These are phyloP conservation scores for Leccinum boreale DNA, from an alignment of 768 basidiomycete species.

Conservation along the genomic window DNA sequence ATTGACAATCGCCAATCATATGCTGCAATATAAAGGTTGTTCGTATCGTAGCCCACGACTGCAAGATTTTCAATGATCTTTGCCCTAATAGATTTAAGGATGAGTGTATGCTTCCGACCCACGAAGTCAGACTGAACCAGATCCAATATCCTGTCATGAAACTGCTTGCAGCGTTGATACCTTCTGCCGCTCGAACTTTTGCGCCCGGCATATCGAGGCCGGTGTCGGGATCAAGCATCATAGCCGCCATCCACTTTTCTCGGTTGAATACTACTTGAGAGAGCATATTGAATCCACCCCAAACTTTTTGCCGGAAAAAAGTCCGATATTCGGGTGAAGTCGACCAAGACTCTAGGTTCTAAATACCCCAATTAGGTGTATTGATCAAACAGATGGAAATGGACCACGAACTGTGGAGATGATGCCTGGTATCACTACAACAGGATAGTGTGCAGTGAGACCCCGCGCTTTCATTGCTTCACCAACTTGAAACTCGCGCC, in stretches of 20 bases:
- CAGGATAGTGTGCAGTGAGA: constrained; percentile 67
- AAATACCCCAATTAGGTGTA: not conserved
- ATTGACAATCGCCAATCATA: constrained; percentile 92
- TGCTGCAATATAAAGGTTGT: constrained; percentile 78
- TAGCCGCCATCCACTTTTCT: constrained; percentile 85
- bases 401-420: constrained; percentile 70
- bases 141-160: constrained; percentile 94
- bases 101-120: not conserved
- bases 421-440: constrained; percentile 86
- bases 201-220: constrained; percentile 85
- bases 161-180: constrained; percentile 83
- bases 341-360: constrained; percentile 93
- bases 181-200: constrained; percentile 90
- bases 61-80: constrained; percentile 95
- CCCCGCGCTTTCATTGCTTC: constrained; percentile 63
- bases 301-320: constrained; percentile 89
- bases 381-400: not conserved
- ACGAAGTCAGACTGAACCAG: constrained; percentile 49
- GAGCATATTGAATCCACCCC: constrained; percentile 81
- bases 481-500: constrained; percentile 77
- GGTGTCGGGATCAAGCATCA: constrained; percentile 88
- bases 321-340: constrained; percentile 79
- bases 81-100: constrained; percentile 45
- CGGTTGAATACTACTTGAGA: constrained; percentile 80
- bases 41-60: constrained; percentile 88